Evolutionary conservation across 345 rosid species (phyloP), one percentile per base, ranked within the genome.

Genomic region (Eucalyptus paniculata): DNA sequence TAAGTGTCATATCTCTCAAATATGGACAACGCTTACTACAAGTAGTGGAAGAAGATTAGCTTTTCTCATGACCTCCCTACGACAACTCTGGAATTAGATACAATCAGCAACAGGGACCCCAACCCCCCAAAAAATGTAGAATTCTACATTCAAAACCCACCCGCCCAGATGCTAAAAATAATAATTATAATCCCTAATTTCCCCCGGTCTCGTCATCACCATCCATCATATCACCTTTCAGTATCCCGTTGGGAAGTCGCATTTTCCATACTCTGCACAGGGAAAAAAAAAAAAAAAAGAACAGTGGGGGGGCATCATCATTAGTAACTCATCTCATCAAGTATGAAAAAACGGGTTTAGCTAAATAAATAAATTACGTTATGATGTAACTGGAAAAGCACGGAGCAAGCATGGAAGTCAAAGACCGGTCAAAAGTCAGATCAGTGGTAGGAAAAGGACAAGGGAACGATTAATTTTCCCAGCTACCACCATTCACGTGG

Each of bases 161-260:
- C 28, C 83, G 47, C 8, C 15, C 45, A 11, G 6, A 77, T 21
- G 83, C 54, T 45, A 32, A 47, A 62, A 65, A 34, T 18, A n/a
- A 56, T 13, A 65, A 30, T 44, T 45, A 47, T 30, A 49, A 28
- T 87, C 47, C 49, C 88, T 58, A 42, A 2, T 53, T 53, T 8
- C 16, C 47, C 47, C 83, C 5, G 12, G 83, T 21, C 82, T 72
- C 15, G 9, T 37, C 80, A 53, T 44, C 37, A 8, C 13, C 40
- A 7, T 50, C 86, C 47, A 50, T 50, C 49, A n/a, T 51, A n/a
- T 51, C 26, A 49, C 6, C 53, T 88, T 88, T 94, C 94, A 94
- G 49, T 93, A 94, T 77, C 96, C 94, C 28, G 96, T 96, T 9
- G 97, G 96, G 53, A 96, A 93, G 91, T 94, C 94, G 88, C 97